Percentiles rank a stretch among this genome's conserved stretches.
phyloP scores from a whole-genome alignment of 1,139 yeast species.

The Geotrichum cucujoidarum region DNA sequence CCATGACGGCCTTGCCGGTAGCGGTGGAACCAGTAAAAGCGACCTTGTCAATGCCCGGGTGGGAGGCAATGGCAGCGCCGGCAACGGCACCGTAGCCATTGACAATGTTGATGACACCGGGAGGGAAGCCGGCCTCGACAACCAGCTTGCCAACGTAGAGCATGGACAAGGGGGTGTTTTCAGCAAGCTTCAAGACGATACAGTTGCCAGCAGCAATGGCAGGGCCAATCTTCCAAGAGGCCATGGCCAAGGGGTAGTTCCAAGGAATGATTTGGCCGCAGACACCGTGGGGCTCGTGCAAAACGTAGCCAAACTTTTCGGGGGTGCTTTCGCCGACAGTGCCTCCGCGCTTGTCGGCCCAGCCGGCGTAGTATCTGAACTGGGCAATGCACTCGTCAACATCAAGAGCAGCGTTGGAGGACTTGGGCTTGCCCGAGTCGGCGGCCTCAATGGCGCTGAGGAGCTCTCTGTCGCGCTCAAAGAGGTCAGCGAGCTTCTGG shows the following conservation, averaged over 20 bases:
- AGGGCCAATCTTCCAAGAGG: constrained; percentile 70
- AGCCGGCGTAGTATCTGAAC: constrained; percentile 64
- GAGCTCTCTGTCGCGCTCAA: constrained; percentile 46
- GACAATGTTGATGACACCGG: constrained; percentile 71
- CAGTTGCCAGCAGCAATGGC: constrained; percentile 79
- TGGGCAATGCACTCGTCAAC: constrained; percentile 52
- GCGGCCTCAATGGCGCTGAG: constrained; percentile 54
- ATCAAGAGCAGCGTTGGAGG: constrained; percentile 46
- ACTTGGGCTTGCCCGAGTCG: constrained; percentile 58
- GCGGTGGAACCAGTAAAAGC: constrained; percentile 83
- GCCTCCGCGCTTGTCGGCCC: constrained; percentile 78
- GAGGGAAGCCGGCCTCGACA: constrained; percentile 70
- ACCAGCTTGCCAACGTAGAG: constrained; percentile 57
- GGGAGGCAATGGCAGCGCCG: constrained; percentile 69
- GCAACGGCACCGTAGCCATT: constrained; percentile 72
- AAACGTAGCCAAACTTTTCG: constrained; percentile 55
- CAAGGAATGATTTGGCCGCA: constrained; percentile 89
- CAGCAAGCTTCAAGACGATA: constrained; percentile 69
- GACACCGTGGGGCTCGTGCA: constrained; percentile 75
- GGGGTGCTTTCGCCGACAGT: constrained; percentile 60
- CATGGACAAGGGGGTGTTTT: constrained; percentile 73
- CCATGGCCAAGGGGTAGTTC: constrained; percentile 83
- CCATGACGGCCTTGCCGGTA: constrained; percentile 67
- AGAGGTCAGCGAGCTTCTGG: constrained; percentile 48
- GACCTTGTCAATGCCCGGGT: constrained; percentile 66